Percentiles rank a stretch among this genome's conserved stretches.
Conservation (phyloP, 1,139 yeast genomes). For the Yamadazyma dushanensis region DNA sequence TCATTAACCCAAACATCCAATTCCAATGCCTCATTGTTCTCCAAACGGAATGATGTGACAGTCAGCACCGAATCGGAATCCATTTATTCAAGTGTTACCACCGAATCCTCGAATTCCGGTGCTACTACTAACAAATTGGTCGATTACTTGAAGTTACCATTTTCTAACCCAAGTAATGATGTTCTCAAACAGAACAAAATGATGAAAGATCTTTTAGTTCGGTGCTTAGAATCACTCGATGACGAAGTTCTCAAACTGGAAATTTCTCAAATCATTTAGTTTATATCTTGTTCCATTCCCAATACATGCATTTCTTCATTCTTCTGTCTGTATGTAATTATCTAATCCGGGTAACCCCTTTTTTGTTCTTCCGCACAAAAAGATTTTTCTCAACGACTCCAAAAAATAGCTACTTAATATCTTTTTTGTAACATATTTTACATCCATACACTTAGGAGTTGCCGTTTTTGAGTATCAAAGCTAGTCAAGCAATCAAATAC, state of each 20-base stretch:
- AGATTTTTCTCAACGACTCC: constrained; percentile 5
- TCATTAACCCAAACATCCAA: constrained; percentile 17
- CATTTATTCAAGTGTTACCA: constrained; percentile 27
- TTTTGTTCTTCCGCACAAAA: neutral
- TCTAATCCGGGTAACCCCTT: constrained; percentile 2
- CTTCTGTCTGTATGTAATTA: neutral
- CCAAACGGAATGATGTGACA: constrained; percentile 20
- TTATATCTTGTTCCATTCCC: too few relatives aligned
- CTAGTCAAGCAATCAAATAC: neutral
- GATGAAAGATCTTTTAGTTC: constrained; percentile 12
- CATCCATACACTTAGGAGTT: neutral
- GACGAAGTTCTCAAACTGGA: constrained; percentile 15
- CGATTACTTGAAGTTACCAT: constrained; percentile 29
- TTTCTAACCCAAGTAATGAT: constrained; percentile 5
- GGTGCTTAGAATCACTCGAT: constrained; percentile 13
- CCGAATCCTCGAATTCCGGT: constrained; percentile 12
- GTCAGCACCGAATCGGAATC: constrained; percentile 27
- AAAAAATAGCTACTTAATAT: neutral
- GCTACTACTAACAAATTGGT: constrained; percentile 20
- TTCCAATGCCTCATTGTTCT: constrained; percentile 18
- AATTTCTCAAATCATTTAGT: constrained; percentile 9
- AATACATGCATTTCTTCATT: neutral
- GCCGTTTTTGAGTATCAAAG: neutral
- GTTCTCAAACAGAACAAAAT: constrained; percentile 8
- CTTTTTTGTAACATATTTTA: neutral